Conservation (phyloP, 305 asterid genomes). For the Fraxinus angustifolia region DNA sequence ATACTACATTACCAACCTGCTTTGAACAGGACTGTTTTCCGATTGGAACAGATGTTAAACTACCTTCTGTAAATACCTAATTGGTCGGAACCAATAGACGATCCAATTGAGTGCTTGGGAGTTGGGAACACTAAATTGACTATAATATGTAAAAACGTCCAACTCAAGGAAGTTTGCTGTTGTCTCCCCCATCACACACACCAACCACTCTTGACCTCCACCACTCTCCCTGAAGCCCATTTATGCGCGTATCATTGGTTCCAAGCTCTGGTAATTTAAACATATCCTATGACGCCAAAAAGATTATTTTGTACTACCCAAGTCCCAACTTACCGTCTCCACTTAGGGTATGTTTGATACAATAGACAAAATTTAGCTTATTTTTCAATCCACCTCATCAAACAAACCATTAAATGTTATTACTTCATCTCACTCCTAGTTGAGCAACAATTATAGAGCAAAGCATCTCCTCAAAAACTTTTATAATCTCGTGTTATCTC, state of each 20-base stretch:
- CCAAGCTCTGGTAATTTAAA: conserved; percentile 24
- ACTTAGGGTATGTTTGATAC: conserved; percentile 17
- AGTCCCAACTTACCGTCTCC: conserved; percentile 25
- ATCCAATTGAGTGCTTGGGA: background rate
- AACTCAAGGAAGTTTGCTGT: background rate
- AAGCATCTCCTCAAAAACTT: conserved; percentile 2
- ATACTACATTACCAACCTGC: background rate
- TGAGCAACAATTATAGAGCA: background rate
- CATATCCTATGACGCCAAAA: conserved; percentile 27
- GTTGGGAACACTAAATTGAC: background rate
- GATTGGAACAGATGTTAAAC: background rate
- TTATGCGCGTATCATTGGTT: conserved; percentile 21
- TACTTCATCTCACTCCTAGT: background rate
- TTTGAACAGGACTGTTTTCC: background rate
- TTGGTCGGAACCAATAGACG: background rate
- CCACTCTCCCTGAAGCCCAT: conserved; percentile 10
- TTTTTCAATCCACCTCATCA: background rate
- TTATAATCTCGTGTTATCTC: background rate
- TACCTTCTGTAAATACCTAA: background rate
- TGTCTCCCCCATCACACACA: background rate
- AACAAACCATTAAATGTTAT: background rate
- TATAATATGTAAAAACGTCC: background rate
- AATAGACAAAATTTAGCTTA: conserved; percentile 8
- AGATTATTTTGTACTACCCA: conserved; percentile 36
- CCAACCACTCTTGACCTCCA: background rate